Percentiles rank a stretch among this genome's conserved stretches.
phyloP scores from a whole-genome alignment of 805 yeast species.

The Scheffersomyces coipomensis region DNA sequence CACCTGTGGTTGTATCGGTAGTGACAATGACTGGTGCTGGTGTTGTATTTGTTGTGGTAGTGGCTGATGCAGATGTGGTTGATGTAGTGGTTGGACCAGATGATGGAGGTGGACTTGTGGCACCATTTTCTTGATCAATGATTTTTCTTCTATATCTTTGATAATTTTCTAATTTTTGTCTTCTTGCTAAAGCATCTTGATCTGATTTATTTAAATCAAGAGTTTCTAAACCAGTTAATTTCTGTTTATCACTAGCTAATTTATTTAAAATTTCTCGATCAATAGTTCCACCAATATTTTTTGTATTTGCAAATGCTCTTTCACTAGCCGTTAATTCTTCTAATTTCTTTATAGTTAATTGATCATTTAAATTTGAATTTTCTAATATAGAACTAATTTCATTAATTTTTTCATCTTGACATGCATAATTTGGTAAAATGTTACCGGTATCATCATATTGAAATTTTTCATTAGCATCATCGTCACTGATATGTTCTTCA shows the following conservation, averaged over 20 bases:
- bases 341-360: conserved; percentile 46
- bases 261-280: conserved; percentile 32
- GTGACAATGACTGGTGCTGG: background rate
- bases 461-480: conserved; percentile 54
- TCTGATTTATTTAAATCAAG: conserved; percentile 43
- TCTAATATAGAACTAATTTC: conserved; percentile 35
- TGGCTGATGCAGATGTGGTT: conserved; percentile 2
- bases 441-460: conserved; percentile 62
- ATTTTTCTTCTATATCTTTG: conserved; percentile 58
- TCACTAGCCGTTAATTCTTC: conserved; percentile 59
- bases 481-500: conserved; percentile 61
- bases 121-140: conserved; percentile 53
- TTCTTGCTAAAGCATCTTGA: conserved; percentile 48
- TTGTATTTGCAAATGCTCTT: conserved; percentile 59
- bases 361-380: conserved; percentile 43
- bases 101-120: background rate
- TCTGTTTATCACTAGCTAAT: conserved; percentile 35
- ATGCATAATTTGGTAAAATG: conserved; percentile 56
- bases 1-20: conserved; percentile 11
- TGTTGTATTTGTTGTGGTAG: background rate
- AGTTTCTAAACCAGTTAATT: conserved; percentile 40
- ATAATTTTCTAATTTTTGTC: conserved; percentile 54
- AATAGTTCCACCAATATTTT: conserved; percentile 35
- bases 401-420: conserved; percentile 39
- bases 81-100: conserved; percentile 5